These are phyloP conservation scores for Mollisia scopiformis DNA, from an alignment of 2,329 filamentous ascomycete species.

Conservation along the genomic window DNA sequence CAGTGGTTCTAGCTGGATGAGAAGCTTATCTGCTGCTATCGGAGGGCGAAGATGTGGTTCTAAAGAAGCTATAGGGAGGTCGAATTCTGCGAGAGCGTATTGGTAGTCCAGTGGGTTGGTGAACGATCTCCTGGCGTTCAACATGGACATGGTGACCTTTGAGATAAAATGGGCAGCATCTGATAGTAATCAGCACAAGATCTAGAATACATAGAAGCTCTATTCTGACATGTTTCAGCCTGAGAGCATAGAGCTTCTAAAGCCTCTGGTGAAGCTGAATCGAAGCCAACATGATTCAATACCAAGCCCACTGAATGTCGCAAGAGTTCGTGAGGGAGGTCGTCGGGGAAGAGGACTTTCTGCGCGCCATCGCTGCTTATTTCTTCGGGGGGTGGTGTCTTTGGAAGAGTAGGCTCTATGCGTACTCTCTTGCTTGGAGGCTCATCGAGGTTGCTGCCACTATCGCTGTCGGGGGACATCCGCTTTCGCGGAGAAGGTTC, in stretches of 20 bases:
- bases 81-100: conserved; percentile 52
- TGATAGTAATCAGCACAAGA: conserved; percentile 23
- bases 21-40: conserved; percentile 40
- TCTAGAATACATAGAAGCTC: not conserved
- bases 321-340: conserved; percentile 40
- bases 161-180: conserved; percentile 36
- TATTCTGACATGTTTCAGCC: conserved; percentile 59
- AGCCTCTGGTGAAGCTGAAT: conserved; percentile 55
- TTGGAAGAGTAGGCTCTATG: conserved; percentile 24
- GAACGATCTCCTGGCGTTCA: conserved; percentile 46
- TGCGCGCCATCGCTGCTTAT: not conserved
- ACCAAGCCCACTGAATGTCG: conserved; percentile 58
- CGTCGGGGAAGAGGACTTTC: conserved; percentile 29
- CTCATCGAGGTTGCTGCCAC: conserved; percentile 30
- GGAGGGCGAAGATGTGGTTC: conserved; percentile 60
- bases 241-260: conserved; percentile 59
- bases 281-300: conserved; percentile 61
- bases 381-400: conserved; percentile 31
- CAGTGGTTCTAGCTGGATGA: conserved; percentile 38
- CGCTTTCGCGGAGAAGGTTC: conserved; percentile 32
- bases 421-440: conserved; percentile 30
- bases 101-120: conserved; percentile 62
- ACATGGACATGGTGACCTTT: conserved; percentile 35
- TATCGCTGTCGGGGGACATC: conserved; percentile 28
- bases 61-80: conserved; percentile 53